Percentiles rank a stretch among this genome's conserved stretches.
Conservation (phyloP, 75 land plant genomes). For the Larix kaempferi region DNA sequence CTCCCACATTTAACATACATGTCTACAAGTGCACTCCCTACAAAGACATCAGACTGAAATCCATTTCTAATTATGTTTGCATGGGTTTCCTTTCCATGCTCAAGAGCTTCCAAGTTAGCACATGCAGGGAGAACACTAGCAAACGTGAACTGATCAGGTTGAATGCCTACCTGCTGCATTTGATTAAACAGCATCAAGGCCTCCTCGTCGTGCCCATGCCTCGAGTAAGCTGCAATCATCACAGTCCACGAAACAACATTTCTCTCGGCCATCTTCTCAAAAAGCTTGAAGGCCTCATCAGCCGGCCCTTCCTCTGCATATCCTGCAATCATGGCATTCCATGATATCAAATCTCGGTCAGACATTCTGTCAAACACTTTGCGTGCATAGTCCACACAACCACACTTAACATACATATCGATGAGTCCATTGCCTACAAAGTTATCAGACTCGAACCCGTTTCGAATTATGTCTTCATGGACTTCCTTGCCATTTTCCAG, state of each 20-base stretch:
- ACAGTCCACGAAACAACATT: not conserved
- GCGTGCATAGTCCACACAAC: slow-evolving; percentile 34
- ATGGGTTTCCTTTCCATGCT: not conserved
- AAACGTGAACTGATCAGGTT: not conserved
- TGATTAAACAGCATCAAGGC: not conserved
- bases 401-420: slow-evolving; percentile 85
- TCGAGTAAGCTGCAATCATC: not conserved
- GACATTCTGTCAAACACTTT: slow-evolving; percentile 44
- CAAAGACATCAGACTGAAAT: not conserved
- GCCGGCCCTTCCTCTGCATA: not conserved
- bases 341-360: not conserved
- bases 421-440: slow-evolving; percentile 39
- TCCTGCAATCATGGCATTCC: not conserved
- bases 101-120: not conserved
- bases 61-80: not conserved
- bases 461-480: slow-evolving; percentile 33
- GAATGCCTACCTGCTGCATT: not conserved
- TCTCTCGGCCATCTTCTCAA: not conserved
- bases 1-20: not conserved
- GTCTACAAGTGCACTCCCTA: not conserved
- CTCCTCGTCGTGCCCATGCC: not conserved
- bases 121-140: not conserved
- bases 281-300: not conserved
- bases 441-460: slow-evolving; percentile 41
- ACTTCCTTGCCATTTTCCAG: slow-evolving; percentile 35